Percentiles rank a stretch among this genome's conserved stretches.
Evolutionary conservation across 1,284 basidiomycete species (phyloP).

Genomic region (Moniliella sp.): DNA sequence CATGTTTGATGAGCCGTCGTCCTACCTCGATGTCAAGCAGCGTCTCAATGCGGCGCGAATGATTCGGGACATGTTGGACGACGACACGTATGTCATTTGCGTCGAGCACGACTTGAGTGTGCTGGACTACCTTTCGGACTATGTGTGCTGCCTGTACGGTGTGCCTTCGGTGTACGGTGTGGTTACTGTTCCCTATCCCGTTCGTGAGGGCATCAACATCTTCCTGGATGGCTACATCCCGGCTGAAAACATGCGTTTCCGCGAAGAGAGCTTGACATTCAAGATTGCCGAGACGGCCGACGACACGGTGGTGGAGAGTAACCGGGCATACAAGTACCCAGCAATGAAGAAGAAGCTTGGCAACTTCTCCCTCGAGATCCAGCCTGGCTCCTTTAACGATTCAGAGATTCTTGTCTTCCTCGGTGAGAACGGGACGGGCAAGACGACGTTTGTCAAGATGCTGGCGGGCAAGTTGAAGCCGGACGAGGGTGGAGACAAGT

Average conservation of each 20-base stretch:
- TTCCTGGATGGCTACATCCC: constrained; percentile 33
- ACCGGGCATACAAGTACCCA: constrained; percentile 21
- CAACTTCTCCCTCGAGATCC: constrained; percentile 25
- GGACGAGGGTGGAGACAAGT: constrained; percentile 20
- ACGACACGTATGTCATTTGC: constrained; percentile 31
- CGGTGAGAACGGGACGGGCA: constrained; percentile 33
- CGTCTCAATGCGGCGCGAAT: constrained; percentile 31
- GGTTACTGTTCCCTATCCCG: constrained; percentile 28
- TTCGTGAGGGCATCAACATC: constrained; percentile 34
- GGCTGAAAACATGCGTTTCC: constrained; percentile 34
- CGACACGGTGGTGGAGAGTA: constrained; percentile 20
- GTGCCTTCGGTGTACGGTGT: constrained; percentile 33
- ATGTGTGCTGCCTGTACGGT: constrained; percentile 33
- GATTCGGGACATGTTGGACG: constrained; percentile 27
- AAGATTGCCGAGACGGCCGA: constrained; percentile 33
- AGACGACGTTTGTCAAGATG: constrained; percentile 34
- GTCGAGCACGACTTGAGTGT: constrained; percentile 33
- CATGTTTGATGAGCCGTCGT: constrained; percentile 34
- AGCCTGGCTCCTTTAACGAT: constrained; percentile 26
- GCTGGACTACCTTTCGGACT: constrained; percentile 32
- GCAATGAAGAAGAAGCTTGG: constrained; percentile 31
- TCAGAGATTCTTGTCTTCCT: constrained; percentile 33
- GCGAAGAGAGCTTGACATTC: constrained; percentile 30
- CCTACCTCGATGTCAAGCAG: constrained; percentile 33
- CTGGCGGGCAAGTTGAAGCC: constrained; percentile 32